phyloP scores from a whole-genome alignment of 495 filamentous ascomycete genomes.

The Copromyces sp. region DNA sequence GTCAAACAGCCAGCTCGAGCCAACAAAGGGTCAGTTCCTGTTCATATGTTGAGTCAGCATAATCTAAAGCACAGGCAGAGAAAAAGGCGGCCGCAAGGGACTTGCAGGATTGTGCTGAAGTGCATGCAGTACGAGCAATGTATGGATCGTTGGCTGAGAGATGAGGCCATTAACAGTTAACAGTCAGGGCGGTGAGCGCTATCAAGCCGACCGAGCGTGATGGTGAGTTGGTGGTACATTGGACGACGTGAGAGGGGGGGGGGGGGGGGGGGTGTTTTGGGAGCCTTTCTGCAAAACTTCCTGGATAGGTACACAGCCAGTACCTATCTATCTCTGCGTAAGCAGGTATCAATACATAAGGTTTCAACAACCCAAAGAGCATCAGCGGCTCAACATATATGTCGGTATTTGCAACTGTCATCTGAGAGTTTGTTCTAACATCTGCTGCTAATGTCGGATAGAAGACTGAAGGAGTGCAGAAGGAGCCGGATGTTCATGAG shows the following conservation, averaged over 20 bases:
- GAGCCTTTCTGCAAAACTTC: not conserved
- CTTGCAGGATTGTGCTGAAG: not conserved
- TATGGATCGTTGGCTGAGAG: not conserved
- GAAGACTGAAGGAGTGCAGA: not conserved
- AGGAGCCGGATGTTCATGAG: not conserved
- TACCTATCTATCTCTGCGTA: not conserved
- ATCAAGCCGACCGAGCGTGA: not conserved
- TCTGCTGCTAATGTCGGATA: not conserved
- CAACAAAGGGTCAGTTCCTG: not conserved
- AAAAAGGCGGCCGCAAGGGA: not conserved
- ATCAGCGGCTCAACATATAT: not conserved
- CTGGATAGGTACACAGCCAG: not conserved
- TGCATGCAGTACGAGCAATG: not conserved
- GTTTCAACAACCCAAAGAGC: not conserved
- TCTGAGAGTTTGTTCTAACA: not conserved
- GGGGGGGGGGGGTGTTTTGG: not conserved
- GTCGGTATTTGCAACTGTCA: not conserved
- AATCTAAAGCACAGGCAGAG: not conserved
- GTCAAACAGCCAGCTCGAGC: not conserved
- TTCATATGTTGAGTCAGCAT: not conserved
- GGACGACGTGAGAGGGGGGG: not conserved
- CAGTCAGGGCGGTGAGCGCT: not conserved
- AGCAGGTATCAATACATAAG: not conserved
- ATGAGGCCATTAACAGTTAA: not conserved
- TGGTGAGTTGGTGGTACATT: not conserved